Evolutionary conservation across 352 stramenopile species (phyloP), one percentile per base, ranked within the genome.

Genomic region (Globisporangium nagaii): DNA sequence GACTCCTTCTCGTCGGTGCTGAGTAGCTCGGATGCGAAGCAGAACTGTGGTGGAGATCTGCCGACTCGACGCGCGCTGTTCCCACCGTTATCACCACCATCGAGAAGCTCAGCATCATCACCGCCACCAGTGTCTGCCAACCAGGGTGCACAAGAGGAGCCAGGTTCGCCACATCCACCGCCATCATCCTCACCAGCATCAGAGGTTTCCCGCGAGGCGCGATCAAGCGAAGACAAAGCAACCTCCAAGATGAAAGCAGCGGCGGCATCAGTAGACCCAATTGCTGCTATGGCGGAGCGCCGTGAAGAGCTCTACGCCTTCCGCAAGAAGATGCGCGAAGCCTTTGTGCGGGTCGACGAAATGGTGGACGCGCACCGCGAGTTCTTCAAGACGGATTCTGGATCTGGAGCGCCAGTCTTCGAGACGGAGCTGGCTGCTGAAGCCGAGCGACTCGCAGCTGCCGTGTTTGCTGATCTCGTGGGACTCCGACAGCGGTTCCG

Each of bases 361-460:
- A 83, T 89, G 73, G 70, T 86, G 1, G 79, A 87, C 25, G 42
- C 66, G 8, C 79, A 86, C 45, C 71, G 75, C 2, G 75, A 82
- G 9, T 60, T 83, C 7, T 89, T 89, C 63, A 75, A 76, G 50
- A 66, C 62, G 0, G 71, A 89, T 52, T 65, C 63, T 34, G 62
- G 67, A 2, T 79, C 69, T 2, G 73, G 73, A 0, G 60, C 62
- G 0, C 73, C 75, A 0, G 32, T 70, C 0, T 71, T 70, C 27
- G 59, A 79, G 13, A 6, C 12, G 0, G 35, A 59, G 1, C 40
- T 65, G 2, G 58, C 69, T 2, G 9, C 59, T 12, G 62, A 89
- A 43, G 65, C 64, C 0, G 67, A 75, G 28, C 36, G 53, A 19
- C 62, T 79, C 31, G 66, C 73, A 1, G 65, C 2, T 11, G 46